These are phyloP conservation scores for Lodderomyces theae DNA, from an alignment of 1,139 yeast species.

Conservation along the genomic window DNA sequence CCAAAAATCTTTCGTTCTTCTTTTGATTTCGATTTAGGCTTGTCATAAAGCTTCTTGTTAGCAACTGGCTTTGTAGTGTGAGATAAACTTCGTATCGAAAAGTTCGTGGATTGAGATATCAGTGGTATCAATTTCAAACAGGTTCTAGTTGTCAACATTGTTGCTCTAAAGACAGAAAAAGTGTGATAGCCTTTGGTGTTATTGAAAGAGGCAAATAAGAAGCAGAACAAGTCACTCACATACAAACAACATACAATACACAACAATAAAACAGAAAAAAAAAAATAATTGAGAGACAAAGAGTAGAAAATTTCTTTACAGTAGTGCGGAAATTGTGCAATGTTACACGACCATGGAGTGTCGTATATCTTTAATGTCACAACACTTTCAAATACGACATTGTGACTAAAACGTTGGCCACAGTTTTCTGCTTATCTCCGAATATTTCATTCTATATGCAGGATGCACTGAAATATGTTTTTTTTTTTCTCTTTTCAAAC, in stretches of 20 bases:
- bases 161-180: too few species aligned
- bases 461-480: background rate
- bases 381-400: background rate
- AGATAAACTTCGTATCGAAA: conserved; percentile 3
- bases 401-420: background rate
- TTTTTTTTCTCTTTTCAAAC: background rate
- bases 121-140: background rate
- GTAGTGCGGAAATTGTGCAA: background rate
- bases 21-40: conserved; percentile 3
- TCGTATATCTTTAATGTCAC: background rate
- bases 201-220: too few species aligned
- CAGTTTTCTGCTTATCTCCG: background rate
- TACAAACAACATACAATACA: too few species aligned
- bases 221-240: too few species aligned
- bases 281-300: too few species aligned
- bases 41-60: conserved; percentile 4
- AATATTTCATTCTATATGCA: background rate
- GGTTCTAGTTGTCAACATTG: background rate
- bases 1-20: conserved; percentile 5
- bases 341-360: background rate
- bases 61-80: conserved; percentile 2
- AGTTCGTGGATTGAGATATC: too few species aligned
- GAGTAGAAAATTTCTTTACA: background rate
- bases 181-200: too few species aligned
- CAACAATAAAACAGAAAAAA: too few species aligned